Percentiles rank a stretch among this genome's conserved stretches.
Conservation (phyloP, 257 asterid genomes). For the Lithospermum erythrorhizon region DNA sequence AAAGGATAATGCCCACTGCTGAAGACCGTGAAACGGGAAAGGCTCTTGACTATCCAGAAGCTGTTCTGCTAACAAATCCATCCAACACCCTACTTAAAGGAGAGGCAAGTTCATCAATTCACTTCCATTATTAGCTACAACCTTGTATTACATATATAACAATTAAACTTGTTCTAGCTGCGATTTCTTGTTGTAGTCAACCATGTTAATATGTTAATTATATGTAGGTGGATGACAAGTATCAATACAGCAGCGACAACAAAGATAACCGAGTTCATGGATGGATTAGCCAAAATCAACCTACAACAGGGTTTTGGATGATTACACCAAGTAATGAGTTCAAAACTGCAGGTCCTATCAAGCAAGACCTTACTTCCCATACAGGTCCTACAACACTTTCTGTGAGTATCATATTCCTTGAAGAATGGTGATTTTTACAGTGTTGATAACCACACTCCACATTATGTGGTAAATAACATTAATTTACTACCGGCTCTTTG, state of each 20-base stretch:
- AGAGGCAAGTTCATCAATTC: slow-evolving; percentile 28
- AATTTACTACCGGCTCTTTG: too few relatives aligned
- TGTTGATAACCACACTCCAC: too few relatives aligned
- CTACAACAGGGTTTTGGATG: slow-evolving; percentile 26
- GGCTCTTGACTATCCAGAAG: slow-evolving; percentile 40
- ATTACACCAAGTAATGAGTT: slow-evolving; percentile 28
- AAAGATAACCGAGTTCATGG: slow-evolving; percentile 24
- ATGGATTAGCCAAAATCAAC: slow-evolving; percentile 17
- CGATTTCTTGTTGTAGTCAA: slow-evolving; percentile 17
- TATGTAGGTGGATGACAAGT: slow-evolving; percentile 33
- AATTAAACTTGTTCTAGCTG: too few relatives aligned
- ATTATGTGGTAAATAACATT: too few relatives aligned
- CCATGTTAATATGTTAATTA: slow-evolving; percentile 27
- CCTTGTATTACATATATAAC: too few relatives aligned
- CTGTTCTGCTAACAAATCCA: slow-evolving; percentile 38
- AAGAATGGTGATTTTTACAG: too few relatives aligned
- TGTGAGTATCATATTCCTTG: slow-evolving; percentile 2
- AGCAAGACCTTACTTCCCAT: slow-evolving; percentile 36
- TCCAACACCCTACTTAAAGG: slow-evolving; percentile 28
- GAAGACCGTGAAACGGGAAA: slow-evolving; percentile 29
- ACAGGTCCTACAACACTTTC: slow-evolving; percentile 23
- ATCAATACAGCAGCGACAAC: slow-evolving; percentile 19
- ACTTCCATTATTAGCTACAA: neutral
- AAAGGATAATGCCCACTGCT: slow-evolving; percentile 40
- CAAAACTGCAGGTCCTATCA: slow-evolving; percentile 24